Base-by-base conservation (phyloP, 75 land plant genomes). In the Pseudotsuga menziesii region DNA sequence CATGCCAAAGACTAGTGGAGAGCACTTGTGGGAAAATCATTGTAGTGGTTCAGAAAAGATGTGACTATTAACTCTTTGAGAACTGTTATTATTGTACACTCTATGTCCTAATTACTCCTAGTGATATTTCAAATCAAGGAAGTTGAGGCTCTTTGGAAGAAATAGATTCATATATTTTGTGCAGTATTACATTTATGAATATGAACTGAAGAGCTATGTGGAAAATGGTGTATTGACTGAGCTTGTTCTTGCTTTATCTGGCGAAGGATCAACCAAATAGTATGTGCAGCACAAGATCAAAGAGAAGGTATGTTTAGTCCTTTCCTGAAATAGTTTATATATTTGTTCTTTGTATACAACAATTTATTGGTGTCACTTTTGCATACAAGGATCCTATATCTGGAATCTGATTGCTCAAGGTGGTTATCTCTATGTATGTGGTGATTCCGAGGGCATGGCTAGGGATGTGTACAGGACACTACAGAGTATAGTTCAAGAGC, bases 121-220 rank as follows among this genome's bases (percentile, higher is more conserved):
- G 25, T 69, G 20, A 41, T 39, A 11, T 41, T 20, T 39, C 9
- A 48, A 48, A 48, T 48, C 54, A 48, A 48, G 12, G 11, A 48
- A 48, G 54, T 69, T 19, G 25, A 69, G 41, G 19, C 22, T 48
- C 54, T 9, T 9, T 9, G 7, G 54, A 48, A n/a, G 70, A 69
- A 41, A 69, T 69, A n/a, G 3, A 69, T 79, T 59, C 35, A 39
- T 41, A 11, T 75, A 72, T 60, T 39, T 23, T 41, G 23, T 79
- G 71, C 88, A 97, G 99, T 98, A 97, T 75, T 97, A 78, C 76
- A 97, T 97, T 23, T 97, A 97, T 80, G 93, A 97, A 78, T 92
- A 97, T 55, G 99, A 97, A 79, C 88, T 97, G 56, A 81, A 86
- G 22, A 76, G 73, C 48, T 97, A 85, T 78, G 84, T 86, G 39